Evolutionary conservation across 176 grass and related monocot genomes (phyloP), one percentile per base, ranked within the genome.

Genomic region (Oryza rufipogon): DNA sequence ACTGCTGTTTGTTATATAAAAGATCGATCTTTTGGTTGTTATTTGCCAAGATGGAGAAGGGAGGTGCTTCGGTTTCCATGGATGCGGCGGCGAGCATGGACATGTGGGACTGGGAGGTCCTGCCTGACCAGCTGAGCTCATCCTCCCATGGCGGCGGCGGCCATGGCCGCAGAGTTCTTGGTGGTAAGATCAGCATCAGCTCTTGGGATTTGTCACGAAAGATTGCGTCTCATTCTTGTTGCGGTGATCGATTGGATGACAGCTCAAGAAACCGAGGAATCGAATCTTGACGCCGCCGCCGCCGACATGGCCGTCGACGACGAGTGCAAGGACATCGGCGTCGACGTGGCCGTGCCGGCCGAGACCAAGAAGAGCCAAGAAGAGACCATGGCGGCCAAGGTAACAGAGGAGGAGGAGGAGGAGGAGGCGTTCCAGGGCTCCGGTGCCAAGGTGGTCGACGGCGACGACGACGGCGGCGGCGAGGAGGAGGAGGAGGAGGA

Each of bases 91-190:
- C 36, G 4, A 81, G 83, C 77, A 72, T 33, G 47, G 93, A 92
- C 30, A 80, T 80, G 46, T 99, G 96, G 96, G 96, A 96, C 78
- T 99, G 96, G 96, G 96, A 96, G 86, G 79, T 99, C 68, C 80
- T 99, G 54, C 91, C 96, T 38, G 90, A 87, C 52, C 52, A 69
- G 56, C 88, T 70, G 77, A 85, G 34, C 73, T 64, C 67, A 68
- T 84, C 83, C 58, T 22, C 46, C 49, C 63, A 7, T 54, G 63
- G 26, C 28, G 36, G 36, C 36, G 39, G 39, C 39, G 63, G 26
- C 28, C 83, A 74, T 32, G 54, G n/a, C 75, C 48, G 82, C 73
- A 49, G n/a, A 15, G 17, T 52, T 46, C 23, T 66, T 52, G 23
- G 49, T 38, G 83, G 86, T 83, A 88, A 63, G 58, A 45, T 70